Conservation (phyloP, 1,284 basidiomycete species). For the Singerocomus inundabilis region DNA sequence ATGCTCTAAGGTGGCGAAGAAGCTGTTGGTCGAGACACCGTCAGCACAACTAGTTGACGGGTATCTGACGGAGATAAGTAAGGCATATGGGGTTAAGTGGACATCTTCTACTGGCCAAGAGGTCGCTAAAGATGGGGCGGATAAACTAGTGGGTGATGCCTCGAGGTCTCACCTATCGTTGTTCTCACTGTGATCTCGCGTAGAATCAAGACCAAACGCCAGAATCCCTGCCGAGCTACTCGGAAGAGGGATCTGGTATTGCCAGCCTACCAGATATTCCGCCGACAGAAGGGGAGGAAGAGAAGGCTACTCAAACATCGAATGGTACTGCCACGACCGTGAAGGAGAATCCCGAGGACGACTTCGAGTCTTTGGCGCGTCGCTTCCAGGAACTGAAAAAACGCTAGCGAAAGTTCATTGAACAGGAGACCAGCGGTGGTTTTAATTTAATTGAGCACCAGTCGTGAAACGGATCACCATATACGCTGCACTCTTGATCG, state of each 20-base stretch:
- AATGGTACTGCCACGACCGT: neutral
- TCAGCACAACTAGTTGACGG: slow-evolving; percentile 75
- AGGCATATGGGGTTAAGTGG: slow-evolving; percentile 82
- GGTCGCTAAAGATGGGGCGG: slow-evolving; percentile 20
- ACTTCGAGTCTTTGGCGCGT: slow-evolving; percentile 67
- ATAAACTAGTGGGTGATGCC: slow-evolving; percentile 35
- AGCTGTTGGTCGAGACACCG: slow-evolving; percentile 71
- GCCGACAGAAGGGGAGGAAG: slow-evolving; percentile 41
- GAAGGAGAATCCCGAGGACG: slow-evolving; percentile 48
- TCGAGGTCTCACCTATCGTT: neutral
- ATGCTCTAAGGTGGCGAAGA: slow-evolving; percentile 59
- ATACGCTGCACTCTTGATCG: slow-evolving; percentile 4
- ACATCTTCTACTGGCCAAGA: slow-evolving; percentile 34
- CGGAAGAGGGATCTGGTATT: slow-evolving; percentile 31
- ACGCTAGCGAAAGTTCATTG: slow-evolving; percentile 40
- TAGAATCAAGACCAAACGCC: slow-evolving; percentile 12
- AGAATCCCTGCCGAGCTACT: slow-evolving; percentile 34
- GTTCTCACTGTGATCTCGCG: slow-evolving; percentile 1
- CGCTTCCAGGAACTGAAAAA: slow-evolving; percentile 82
- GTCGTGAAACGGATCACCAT: slow-evolving; percentile 7
- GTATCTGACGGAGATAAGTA: slow-evolving; percentile 87
- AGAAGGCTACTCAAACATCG: slow-evolving; percentile 19
- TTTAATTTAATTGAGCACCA: neutral
- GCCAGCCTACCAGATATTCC: slow-evolving; percentile 49
- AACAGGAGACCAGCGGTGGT: neutral